phyloP scores from a whole-genome alignment of 148 eudicot genomes.

The Diospyros lotus region DNA sequence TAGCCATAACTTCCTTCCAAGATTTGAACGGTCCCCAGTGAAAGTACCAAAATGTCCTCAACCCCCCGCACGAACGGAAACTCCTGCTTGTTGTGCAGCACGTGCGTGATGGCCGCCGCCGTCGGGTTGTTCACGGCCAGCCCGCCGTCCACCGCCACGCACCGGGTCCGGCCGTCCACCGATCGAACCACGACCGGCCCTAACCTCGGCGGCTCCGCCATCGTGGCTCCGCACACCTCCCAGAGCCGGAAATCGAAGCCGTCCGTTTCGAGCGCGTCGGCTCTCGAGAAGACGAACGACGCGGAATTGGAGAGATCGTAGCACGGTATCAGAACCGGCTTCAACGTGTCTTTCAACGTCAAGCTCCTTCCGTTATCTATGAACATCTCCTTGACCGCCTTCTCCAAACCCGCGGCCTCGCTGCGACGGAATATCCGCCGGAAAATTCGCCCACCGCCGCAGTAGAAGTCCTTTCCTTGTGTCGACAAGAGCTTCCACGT shows the following conservation, averaged over 20 bases:
- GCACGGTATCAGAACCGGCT: conserved; percentile 85
- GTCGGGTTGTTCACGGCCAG: conserved; percentile 79
- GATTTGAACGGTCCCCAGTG: conserved; percentile 76
- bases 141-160: conserved; percentile 76
- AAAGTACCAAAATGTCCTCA: conserved; percentile 85
- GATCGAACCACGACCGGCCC: conserved; percentile 66
- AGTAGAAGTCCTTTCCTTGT: conserved; percentile 53
- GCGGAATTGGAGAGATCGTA: conserved; percentile 75
- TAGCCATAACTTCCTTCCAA: conserved; percentile 56
- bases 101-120: conserved; percentile 92
- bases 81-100: conserved; percentile 87
- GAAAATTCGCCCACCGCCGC: conserved; percentile 13
- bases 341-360: conserved; percentile 70
- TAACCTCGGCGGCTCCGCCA: conserved; percentile 66
- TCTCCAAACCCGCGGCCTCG: conserved; percentile 36
- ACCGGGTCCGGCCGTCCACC: conserved; percentile 51
- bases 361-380: conserved; percentile 33
- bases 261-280: conserved; percentile 78
- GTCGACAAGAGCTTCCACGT: conserved; percentile 77
- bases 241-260: conserved; percentile 67
- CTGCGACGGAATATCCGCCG: conserved; percentile 30
- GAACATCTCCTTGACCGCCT: conserved; percentile 53
- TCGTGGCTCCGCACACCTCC: conserved; percentile 85
- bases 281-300: conserved; percentile 77
- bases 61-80: conserved; percentile 89